Percentiles rank a stretch among this genome's conserved stretches.
These are phyloP conservation scores for Gypsophila paniculata DNA, from an alignment of 179 eudicot species.

Conservation along the genomic window DNA sequence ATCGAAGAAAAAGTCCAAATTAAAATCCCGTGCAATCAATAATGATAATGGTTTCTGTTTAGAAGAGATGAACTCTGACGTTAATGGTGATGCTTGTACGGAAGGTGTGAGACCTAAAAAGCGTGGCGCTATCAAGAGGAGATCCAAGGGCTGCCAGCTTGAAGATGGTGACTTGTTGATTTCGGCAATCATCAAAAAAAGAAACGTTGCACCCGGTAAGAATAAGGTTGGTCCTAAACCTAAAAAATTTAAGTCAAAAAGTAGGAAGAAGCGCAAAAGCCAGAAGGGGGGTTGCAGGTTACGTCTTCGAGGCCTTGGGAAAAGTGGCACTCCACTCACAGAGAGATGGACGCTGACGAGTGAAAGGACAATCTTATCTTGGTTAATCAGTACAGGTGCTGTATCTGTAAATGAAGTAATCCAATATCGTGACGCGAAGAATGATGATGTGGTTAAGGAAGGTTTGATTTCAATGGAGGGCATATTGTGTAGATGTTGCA, in stretches of 20 bases:
- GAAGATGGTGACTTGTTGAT: conserved; percentile 72
- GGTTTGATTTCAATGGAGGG: conserved; percentile 70
- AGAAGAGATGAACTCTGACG: conserved; percentile 18
- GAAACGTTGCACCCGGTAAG: conserved; percentile 33
- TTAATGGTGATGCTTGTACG: conserved; percentile 22
- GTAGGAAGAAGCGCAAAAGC: conserved; percentile 52
- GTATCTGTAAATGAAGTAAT: conserved; percentile 58
- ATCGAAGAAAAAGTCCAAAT: conserved; percentile 18
- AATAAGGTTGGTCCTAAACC: conserved; percentile 29
- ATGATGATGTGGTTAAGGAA: conserved; percentile 65
- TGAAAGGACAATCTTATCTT: conserved; percentile 74
- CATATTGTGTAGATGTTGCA: conserved; percentile 70
- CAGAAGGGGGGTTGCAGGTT: conserved; percentile 79
- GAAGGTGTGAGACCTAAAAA: conserved; percentile 24
- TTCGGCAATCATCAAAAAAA: conserved; percentile 63
- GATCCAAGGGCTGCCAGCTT: conserved; percentile 40
- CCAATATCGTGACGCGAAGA: conserved; percentile 61
- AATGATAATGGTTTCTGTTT: conserved; percentile 12
- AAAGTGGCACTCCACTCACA: conserved; percentile 47
- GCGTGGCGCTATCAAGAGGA: conserved; percentile 32
- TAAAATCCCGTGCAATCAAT: conserved; percentile 1
- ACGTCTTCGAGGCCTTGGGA: conserved; percentile 62
- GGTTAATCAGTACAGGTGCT: conserved; percentile 60
- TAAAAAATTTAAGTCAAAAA: conserved; percentile 33
- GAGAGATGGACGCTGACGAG: conserved; percentile 53